These are phyloP conservation scores for Pseudogymnoascus sp. DNA, from an alignment of 2,329 filamentous ascomycete species.

Conservation along the genomic window DNA sequence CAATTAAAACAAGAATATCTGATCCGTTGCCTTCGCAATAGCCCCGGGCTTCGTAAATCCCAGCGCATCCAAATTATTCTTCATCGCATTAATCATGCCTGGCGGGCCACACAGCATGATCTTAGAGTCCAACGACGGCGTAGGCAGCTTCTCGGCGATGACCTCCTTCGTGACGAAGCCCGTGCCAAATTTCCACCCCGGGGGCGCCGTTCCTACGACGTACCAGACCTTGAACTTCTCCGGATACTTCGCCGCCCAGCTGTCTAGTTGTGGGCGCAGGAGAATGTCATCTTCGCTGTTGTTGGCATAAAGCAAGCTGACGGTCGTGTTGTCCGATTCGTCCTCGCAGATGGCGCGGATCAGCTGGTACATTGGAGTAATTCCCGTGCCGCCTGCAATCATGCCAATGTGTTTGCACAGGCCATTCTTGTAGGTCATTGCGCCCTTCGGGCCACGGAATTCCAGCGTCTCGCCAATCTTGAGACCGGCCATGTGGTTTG, in stretches of 20 bases:
- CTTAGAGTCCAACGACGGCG: conserved; percentile 39
- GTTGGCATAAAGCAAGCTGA: conserved; percentile 54
- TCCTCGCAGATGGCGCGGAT: conserved; percentile 58
- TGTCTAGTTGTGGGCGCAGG: conserved; percentile 47
- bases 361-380: conserved; percentile 53
- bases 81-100: conserved; percentile 50
- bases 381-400: conserved; percentile 46
- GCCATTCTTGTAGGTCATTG: conserved; percentile 43
- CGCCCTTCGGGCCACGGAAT: conserved; percentile 49
- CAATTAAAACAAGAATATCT: conserved; percentile 46
- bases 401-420: conserved; percentile 43
- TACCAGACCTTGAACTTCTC: conserved; percentile 50
- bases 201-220: conserved; percentile 41
- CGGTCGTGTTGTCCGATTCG: conserved; percentile 46
- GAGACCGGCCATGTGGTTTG: conserved; percentile 40
- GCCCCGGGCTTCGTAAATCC: conserved; percentile 45
- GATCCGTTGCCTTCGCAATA: conserved; percentile 44
- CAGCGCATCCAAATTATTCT: conserved; percentile 40
- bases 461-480: conserved; percentile 41
- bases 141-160: conserved; percentile 43
- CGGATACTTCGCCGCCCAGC: conserved; percentile 42
- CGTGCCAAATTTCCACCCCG: conserved; percentile 39
- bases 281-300: conserved; percentile 52
- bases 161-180: conserved; percentile 47
- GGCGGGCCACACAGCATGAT: conserved; percentile 55